Base-by-base conservation (phyloP, 2,329 filamentous ascomycete species). In the Akanthomyces lecanii region DNA sequence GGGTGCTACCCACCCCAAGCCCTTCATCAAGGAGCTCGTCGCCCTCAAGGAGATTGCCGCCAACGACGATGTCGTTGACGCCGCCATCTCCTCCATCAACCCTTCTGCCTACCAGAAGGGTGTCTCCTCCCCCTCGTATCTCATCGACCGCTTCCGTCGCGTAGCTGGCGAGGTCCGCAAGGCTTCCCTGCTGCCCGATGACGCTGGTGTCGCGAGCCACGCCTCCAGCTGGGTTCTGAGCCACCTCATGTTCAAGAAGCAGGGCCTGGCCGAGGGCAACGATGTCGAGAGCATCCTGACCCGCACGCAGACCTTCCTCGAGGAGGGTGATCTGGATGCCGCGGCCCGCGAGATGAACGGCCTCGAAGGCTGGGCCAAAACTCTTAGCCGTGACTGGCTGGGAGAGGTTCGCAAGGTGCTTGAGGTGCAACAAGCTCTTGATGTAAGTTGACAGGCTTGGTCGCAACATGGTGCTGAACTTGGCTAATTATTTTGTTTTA, bases 221-320 rank as follows among this genome's bases (percentile, higher is more conserved):
- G 92, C 94, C 3, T 94, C 92, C 50, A 95, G 90, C 75, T 89
- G 91, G 75, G 82, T 96, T 53, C 81, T 99, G 70, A 96, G 91
- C 81, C 96, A 97, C 79, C 83, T 98, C 59, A 87, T 98, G 79
- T 98, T 99, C 85, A 92, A 92, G 82, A 98, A 98, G 84, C 88
- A 90, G 71, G 91, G 90, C 11, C 81, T 95, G 53, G 89, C 92
- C 0, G 87, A 87, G 28, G 92, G 94, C 23, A 84, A 91, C 69
- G 94, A 98, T 72, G 94, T 98, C 25, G 95, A 99, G 82, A 96
- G 92, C 71, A 89, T 98, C 64, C 84, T 99, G 53, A 90, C 91
- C 3, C 85, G 95, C 66, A 94, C 95, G 1, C 93, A 99, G 78
- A 92, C 88, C 8, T 84, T 92, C 69, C 83, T 99, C 23, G 93